A percentile compares a stretch with the other conserved stretches of the same genome.
Evolutionary conservation across 208 protist species (phyloP).

Genomic region (Polymyxa betae): DNA sequence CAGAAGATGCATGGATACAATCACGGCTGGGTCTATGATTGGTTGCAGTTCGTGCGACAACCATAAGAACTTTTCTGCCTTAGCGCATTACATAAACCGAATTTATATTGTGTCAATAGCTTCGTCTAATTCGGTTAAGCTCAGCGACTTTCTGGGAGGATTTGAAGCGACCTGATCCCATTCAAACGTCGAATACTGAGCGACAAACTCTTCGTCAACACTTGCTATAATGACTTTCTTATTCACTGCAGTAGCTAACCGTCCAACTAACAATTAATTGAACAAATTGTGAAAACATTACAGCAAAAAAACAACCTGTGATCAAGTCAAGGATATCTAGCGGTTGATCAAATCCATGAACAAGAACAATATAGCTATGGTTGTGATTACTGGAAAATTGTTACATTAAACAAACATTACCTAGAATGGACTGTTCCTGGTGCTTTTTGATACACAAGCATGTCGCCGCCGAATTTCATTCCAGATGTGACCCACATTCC

Average conservation of each 20-base stretch:
- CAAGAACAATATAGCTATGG: constrained; percentile 4
- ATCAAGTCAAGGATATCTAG: neutral
- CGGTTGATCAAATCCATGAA: neutral
- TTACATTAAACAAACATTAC: neutral
- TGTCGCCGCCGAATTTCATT: neutral
- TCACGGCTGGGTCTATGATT: neutral
- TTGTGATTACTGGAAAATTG: neutral
- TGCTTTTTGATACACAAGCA: neutral
- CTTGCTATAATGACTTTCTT: neutral
- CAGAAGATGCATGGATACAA: neutral
- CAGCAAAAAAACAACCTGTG: neutral
- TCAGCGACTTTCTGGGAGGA: neutral
- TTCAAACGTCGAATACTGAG: neutral
- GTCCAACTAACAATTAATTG: neutral
- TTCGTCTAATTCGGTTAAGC: too few relatives aligned
- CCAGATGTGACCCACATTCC: neutral
- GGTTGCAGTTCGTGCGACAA: too few relatives aligned
- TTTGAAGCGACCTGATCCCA: neutral
- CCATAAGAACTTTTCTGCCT: too few relatives aligned
- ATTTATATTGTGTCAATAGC: too few relatives aligned
- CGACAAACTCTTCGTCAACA: neutral
- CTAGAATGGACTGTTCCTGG: neutral
- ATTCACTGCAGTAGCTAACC: neutral
- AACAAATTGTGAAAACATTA: neutral
- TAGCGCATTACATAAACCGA: too few relatives aligned